These are phyloP conservation scores for Neopestalotiopsis sp. DNA, from an alignment of 2,329 filamentous ascomycete species.

Conservation along the genomic window DNA sequence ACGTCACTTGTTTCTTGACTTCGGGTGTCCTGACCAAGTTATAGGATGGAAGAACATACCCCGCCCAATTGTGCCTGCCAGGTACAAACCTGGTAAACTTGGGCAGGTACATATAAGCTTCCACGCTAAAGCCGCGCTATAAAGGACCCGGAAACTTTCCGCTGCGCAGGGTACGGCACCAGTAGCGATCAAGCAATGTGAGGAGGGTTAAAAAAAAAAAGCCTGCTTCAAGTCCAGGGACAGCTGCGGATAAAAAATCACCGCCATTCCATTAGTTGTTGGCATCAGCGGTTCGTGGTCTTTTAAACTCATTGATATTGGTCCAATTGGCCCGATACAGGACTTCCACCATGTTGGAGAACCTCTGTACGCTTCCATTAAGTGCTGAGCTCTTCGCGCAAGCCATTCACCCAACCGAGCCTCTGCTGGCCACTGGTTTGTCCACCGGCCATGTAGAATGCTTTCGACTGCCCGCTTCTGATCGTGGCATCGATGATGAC, in stretches of 20 bases:
- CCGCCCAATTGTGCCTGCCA: no score
- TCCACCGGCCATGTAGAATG: slow-evolving; percentile 85
- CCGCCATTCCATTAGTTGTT: not conserved
- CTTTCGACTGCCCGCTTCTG: slow-evolving; percentile 70
- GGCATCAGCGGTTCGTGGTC: not conserved
- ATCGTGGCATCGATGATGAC: slow-evolving; percentile 56
- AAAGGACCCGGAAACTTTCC: not conserved
- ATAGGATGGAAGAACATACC: no score
- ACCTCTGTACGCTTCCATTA: slow-evolving; percentile 87
- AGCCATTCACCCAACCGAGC: slow-evolving; percentile 82
- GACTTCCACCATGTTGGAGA: slow-evolving; percentile 75
- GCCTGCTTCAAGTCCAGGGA: not conserved
- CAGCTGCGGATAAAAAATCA: not conserved
- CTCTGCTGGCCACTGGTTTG: slow-evolving; percentile 85
- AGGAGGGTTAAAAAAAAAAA: not conserved
- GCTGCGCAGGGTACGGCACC: not conserved
- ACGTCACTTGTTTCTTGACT: no score
- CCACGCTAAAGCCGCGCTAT: not conserved
- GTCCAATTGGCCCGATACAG: not conserved
- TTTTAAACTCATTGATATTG: not conserved
- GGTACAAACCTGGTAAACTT: no score
- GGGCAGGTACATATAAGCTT: no score
- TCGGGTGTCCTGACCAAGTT: no score
- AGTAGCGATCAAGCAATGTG: not conserved
- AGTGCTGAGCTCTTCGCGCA: slow-evolving; percentile 87